These are phyloP conservation scores for Capillidium rhysosporum DNA, from an alignment of 371 early-diverging fungal genomes.

Conservation along the genomic window DNA sequence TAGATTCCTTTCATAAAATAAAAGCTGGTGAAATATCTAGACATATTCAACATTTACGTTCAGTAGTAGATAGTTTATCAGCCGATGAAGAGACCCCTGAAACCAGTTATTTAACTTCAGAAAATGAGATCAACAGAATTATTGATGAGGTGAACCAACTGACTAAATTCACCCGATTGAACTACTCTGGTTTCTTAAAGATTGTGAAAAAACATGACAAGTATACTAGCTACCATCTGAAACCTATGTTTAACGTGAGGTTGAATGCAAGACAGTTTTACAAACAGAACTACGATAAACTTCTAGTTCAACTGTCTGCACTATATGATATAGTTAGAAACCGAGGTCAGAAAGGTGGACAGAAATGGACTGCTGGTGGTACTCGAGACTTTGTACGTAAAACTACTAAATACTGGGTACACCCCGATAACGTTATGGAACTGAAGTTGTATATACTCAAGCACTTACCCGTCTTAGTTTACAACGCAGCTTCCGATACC, in stretches of 20 bases:
- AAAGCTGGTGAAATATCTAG: slow-evolving; percentile 74
- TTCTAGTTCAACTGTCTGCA: slow-evolving; percentile 74
- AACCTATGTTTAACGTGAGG: slow-evolving; percentile 71
- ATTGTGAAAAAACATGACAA: slow-evolving; percentile 96
- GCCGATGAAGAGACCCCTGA: slow-evolving; percentile 24
- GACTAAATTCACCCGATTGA: slow-evolving; percentile 79
- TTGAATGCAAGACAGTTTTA: slow-evolving; percentile 75
- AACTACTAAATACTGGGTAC: slow-evolving; percentile 97
- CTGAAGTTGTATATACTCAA: slow-evolving; percentile 82
- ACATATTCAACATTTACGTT: slow-evolving; percentile 25
- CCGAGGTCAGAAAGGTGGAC: slow-evolving; percentile 31
- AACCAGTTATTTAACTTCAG: slow-evolving; percentile 34
- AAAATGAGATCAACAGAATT: slow-evolving; percentile 59
- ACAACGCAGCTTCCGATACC: slow-evolving; percentile 28
- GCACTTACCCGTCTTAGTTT: slow-evolving; percentile 89
- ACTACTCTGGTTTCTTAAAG: slow-evolving; percentile 92
- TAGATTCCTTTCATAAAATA: slow-evolving; percentile 70
- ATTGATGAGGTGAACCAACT: slow-evolving; percentile 79
- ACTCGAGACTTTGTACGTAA: slow-evolving; percentile 64
- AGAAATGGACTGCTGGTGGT: slow-evolving; percentile 31
- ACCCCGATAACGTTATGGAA: slow-evolving; percentile 94
- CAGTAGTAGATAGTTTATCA: slow-evolving; percentile 16
- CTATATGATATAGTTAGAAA: slow-evolving; percentile 77
- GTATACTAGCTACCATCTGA: slow-evolving; percentile 63
- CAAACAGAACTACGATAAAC: slow-evolving; percentile 73